These are phyloP conservation scores for Phyllachora maydis DNA, from an alignment of 2,329 filamentous ascomycete species.

Conservation along the genomic window DNA sequence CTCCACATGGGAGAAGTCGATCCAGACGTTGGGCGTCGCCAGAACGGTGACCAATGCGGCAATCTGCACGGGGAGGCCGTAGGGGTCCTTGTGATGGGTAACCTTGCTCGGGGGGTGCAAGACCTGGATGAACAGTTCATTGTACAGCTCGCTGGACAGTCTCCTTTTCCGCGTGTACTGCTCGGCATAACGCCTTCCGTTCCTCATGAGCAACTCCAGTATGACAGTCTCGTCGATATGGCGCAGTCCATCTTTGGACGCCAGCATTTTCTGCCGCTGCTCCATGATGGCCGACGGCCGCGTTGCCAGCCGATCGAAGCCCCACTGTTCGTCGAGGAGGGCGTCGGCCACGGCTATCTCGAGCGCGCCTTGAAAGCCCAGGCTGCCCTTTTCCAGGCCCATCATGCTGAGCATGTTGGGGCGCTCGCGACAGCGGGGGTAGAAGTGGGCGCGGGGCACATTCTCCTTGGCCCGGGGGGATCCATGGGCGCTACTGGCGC, in stretches of 20 bases:
- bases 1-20: conserved; percentile 54
- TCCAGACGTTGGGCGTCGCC: conserved; percentile 45
- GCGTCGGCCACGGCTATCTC: conserved; percentile 44
- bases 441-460: conserved; percentile 27
- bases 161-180: conserved; percentile 25
- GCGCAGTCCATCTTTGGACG: conserved; percentile 28
- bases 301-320: conserved; percentile 25
- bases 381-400: conserved; percentile 48
- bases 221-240: conserved; percentile 35
- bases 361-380: conserved; percentile 48
- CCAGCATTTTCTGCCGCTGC: conserved; percentile 34
- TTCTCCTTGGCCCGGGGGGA: conserved; percentile 19
- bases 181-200: conserved; percentile 32
- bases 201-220: conserved; percentile 35
- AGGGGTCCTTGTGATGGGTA: conserved; percentile 35
- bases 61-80: conserved; percentile 49
- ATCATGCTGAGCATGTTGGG: conserved; percentile 57
- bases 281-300: conserved; percentile 34
- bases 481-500: too few relatives aligned
- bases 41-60: conserved; percentile 45
- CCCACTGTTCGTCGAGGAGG: conserved; percentile 39
- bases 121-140: conserved; percentile 38
- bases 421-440: conserved; percentile 35
- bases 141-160: conserved; percentile 35
- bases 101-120: conserved; percentile 33